These are phyloP conservation scores for Beauveria caledonica DNA, from an alignment of 2,329 filamentous ascomycete species.

Conservation along the genomic window DNA sequence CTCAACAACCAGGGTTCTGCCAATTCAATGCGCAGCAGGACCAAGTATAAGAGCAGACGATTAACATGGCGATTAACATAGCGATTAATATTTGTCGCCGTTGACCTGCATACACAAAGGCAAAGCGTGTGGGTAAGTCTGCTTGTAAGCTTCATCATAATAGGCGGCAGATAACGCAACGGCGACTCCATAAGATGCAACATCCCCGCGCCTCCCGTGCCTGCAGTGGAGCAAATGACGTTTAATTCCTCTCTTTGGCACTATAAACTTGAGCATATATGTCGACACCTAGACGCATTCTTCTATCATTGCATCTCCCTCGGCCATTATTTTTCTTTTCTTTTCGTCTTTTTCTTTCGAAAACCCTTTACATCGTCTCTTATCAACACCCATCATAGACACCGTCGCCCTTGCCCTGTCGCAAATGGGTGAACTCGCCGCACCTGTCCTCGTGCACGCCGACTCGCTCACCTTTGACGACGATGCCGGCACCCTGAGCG, in stretches of 20 bases:
- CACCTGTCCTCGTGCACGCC: background rate
- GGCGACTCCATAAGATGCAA: background rate
- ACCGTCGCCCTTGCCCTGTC: too few relatives aligned
- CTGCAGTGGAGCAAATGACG: background rate
- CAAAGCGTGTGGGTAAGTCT: too few relatives aligned
- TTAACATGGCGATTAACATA: too few relatives aligned
- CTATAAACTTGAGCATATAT: background rate
- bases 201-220: background rate
- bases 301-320: background rate
- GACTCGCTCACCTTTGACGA: slow-evolving; percentile 14
- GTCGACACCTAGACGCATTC: background rate
- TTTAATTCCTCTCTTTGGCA: background rate
- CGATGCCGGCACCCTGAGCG: slow-evolving; percentile 20
- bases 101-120: too few relatives aligned
- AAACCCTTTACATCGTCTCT: background rate
- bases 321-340: background rate
- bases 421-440: background rate
- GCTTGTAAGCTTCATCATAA: too few relatives aligned
- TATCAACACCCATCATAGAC: background rate
- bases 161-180: background rate
- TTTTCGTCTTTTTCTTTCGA: background rate
- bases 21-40: too few relatives aligned
- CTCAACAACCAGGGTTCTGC: too few relatives aligned
- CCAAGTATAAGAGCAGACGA: too few relatives aligned
- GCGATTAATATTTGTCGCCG: too few relatives aligned